Conservation (phyloP, 495 filamentous ascomycete species). For the Neurospora cerealis region DNA sequence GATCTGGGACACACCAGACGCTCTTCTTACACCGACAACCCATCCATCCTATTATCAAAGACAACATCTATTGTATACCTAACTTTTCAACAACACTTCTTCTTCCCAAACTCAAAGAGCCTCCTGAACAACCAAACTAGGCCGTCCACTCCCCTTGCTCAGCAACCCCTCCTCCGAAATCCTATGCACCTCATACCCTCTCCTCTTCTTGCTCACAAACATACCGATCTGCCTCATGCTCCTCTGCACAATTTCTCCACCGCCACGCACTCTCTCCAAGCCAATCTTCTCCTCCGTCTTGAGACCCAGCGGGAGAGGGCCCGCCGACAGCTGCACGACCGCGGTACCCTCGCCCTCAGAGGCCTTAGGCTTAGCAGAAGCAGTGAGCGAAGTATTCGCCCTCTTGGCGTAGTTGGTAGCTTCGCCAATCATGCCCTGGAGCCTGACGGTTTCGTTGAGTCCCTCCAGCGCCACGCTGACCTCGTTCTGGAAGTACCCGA, state of each 20-base stretch:
- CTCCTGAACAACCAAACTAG: constrained; percentile 11
- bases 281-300: constrained; percentile 46
- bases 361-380: constrained; percentile 1
- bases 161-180: constrained; percentile 40
- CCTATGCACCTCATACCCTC: constrained; percentile 67
- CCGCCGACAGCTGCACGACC: constrained; percentile 12
- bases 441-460: constrained; percentile 59
- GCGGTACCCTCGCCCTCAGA: not conserved
- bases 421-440: constrained; percentile 59
- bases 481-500: constrained; percentile 60
- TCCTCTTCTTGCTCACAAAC: constrained; percentile 59
- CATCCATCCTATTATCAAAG: not conserved
- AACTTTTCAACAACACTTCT: not conserved
- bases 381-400: constrained; percentile 20
- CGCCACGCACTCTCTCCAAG: constrained; percentile 46
- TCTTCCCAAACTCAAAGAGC: not conserved
- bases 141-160: constrained; percentile 3
- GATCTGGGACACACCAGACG: not conserved
- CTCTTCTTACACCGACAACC: not conserved
- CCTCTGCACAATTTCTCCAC: constrained; percentile 53
- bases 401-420: constrained; percentile 54
- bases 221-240: constrained; percentile 61
- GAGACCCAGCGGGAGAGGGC: constrained; percentile 56
- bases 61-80: not conserved
- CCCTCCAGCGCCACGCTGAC: constrained; percentile 68